Base-by-base conservation (phyloP, 257 asterid species). In the Thymus mandschuricus region DNA sequence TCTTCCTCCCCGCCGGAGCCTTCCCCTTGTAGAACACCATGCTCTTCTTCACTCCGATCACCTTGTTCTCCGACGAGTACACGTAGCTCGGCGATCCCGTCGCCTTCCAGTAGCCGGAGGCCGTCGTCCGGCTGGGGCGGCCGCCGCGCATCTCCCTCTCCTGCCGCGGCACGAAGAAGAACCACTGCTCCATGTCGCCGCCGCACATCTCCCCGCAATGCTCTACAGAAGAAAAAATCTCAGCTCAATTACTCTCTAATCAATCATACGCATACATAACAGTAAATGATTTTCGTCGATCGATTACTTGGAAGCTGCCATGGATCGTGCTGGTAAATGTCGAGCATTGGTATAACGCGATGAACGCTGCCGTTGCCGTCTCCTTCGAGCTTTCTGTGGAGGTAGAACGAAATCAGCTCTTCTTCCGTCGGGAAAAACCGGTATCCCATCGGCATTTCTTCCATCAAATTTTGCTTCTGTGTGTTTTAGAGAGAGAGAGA, bases 341-440 rank as follows among this genome's bases (percentile, higher is more conserved):
- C 80, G 82, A 91, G 8, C 38, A 71, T 68, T 0, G 97, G 96
- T 49, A 91, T 91, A 35, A 85, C 94, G 0, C 82, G 84, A 76
- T 67, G 68, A 2, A 87, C 68, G 76, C 60, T 70, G 68, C n/a
- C 60, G 0, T 7, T 69, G 2, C 66, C 74, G 0, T 73, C 78
- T 27, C 5, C 2, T 11, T 85, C 78, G 45, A 90, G 94, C 80
- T 81, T 80, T 63, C 33, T 78, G 82, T 56, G 85, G 5, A 91
- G 89, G 54, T 91, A 91, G 79, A 88, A 91, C 5, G 96, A 81
- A 59, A 91, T 66, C 0, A 91, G 79, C 41, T 91, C 97, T 78
- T 91, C 96, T 85, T 91, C 97, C 0, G 97, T 91, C 2, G 97
- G 97, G 77, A 82, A 91, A 69, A 91, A 91, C 4, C 97, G 85